Evolutionary conservation across 345 rosid species (phyloP).

Genomic region (Moricandia arvensis): DNA sequence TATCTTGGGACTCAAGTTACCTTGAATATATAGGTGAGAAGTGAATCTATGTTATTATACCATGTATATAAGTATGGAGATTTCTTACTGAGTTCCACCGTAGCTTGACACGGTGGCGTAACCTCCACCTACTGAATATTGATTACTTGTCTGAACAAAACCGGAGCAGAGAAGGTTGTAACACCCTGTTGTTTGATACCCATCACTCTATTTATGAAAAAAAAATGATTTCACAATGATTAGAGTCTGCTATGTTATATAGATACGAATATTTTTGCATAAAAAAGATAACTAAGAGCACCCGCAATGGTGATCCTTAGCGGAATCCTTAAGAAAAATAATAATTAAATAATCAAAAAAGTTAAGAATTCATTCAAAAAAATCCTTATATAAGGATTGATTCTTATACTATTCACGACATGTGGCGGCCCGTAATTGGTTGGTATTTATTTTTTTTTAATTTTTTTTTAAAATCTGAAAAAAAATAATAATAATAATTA

Average conservation of each 20-base stretch:
- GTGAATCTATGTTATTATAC: constrained; percentile 31
- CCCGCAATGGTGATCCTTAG: too few relatives aligned
- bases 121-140: constrained; percentile 60
- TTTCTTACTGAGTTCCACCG: constrained; percentile 50
- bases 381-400: too few relatives aligned
- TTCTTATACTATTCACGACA: too few relatives aligned
- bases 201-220: constrained; percentile 46
- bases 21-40: not conserved
- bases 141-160: constrained; percentile 60
- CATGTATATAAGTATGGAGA: constrained; percentile 59
- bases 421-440: too few relatives aligned
- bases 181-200: constrained; percentile 64
- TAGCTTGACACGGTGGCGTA: constrained; percentile 47
- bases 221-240: not conserved
- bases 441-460: too few relatives aligned
- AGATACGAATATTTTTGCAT: not conserved
- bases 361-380: too few relatives aligned
- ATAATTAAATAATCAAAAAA: too few relatives aligned
- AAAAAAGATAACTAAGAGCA: not conserved
- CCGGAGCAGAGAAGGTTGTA: constrained; percentile 69
- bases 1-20: not conserved
- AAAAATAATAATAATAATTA: too few relatives aligned
- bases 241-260: not conserved
- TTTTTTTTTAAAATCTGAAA: too few relatives aligned
- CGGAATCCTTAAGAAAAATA: too few relatives aligned